Evolutionary conservation across 768 basidiomycete species (phyloP), one percentile per base, ranked within the genome.

Genomic region (Sarcodon aspratus): DNA sequence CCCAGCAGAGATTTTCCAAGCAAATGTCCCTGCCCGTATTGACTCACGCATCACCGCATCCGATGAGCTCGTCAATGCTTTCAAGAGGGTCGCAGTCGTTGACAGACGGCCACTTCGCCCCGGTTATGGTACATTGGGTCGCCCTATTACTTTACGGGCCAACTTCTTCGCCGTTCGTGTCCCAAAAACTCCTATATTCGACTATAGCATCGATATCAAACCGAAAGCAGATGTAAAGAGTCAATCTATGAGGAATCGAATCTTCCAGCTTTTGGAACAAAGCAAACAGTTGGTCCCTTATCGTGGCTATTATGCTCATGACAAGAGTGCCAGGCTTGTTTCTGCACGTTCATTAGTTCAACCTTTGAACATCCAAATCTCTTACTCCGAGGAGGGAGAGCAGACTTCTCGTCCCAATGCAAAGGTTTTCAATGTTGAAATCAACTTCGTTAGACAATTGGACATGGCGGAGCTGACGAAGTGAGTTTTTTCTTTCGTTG

Each of bases 81-180:
- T 70, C 46, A 60, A 55, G 12, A 57, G 62, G 64, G 31, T 53
- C 65, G 66, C 7, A 2, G 36, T 53, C 3, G 32, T 48, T 27
- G 51, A 45, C 7, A 50, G 58, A 45, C 61, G 60, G 52, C 79
- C 80, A 9, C 62, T 76, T 7, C 71, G 80, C 15, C 78, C 79
- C 1, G 77, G 76, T 1, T 84, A 65, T 52, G 80, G 80, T 8
- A 78, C 71, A 0, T 51, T 62, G 3, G 80, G 80, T 21, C 66
- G 47, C 8, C 53, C 67, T 0, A 69, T 78, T 53, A 72, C 61
- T 0, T 60, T 84, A 12, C 70, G 83, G 1, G 70, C 81, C 17
- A 85, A 84, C 57, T 82, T 82, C 63, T 82, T 82, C 59, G 57
- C 78, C 0, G 55, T 84, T 9, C 69, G 59, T 33, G 55, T 75